These are phyloP conservation scores for Coelastrella sp. DNA, from an alignment of 139 green algal genomes.

Conservation along the genomic window DNA sequence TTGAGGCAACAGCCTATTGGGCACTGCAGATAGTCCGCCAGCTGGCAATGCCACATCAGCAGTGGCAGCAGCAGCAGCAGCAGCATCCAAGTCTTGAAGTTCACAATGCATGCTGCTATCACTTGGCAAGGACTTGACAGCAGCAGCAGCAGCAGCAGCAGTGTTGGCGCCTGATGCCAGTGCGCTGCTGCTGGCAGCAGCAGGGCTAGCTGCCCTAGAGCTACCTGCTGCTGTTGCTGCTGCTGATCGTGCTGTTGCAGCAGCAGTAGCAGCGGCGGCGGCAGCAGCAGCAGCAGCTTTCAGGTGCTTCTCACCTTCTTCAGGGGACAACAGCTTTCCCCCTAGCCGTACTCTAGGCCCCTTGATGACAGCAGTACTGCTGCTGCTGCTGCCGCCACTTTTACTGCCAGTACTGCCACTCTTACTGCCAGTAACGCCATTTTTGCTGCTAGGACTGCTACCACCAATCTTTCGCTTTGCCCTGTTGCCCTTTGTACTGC, in stretches of 20 bases:
- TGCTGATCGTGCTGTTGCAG: background rate
- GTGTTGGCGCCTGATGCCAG: background rate
- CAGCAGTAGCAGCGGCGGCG: background rate
- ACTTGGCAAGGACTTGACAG: background rate
- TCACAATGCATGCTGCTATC: background rate
- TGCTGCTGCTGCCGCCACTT: conserved; percentile 27
- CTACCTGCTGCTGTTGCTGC: background rate
- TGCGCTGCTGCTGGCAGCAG: background rate
- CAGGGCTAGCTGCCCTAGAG: background rate
- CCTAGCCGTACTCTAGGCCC: conserved; percentile 4
- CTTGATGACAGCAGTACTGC: background rate
- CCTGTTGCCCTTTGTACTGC: background rate
- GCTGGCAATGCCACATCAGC: background rate
- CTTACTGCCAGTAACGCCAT: background rate
- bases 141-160: conserved; percentile 10
- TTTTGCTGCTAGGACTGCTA: background rate
- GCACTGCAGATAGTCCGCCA: too few species aligned
- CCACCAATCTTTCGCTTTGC: too few species aligned
- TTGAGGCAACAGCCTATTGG: too few species aligned
- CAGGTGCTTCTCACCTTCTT: conserved; percentile 14
- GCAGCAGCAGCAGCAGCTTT: background rate
- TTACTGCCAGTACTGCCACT: background rate
- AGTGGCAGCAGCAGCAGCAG: background rate
- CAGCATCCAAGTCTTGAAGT: background rate
- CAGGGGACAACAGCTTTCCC: conserved; percentile 2